Evolutionary conservation across 2,329 filamentous ascomycete genomes (phyloP), one percentile per base, ranked within the genome.

Genomic region (Exophiala sp.): DNA sequence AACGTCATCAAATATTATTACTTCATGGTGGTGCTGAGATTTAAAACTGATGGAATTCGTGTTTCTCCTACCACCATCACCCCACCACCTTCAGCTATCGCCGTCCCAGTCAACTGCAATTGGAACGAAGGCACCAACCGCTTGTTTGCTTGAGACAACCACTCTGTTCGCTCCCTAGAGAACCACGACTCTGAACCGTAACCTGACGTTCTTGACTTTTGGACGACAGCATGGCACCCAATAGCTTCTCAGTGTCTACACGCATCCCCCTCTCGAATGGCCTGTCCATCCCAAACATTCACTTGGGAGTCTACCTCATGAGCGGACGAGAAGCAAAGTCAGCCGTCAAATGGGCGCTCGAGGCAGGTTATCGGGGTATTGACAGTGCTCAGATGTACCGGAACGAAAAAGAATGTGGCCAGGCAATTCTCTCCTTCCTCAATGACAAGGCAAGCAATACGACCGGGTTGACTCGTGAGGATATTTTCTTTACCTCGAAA

Each of bases 401-500:
- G 62, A 93, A 93, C 55, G 88, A 93, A 66, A 72, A 72, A 29
- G 78, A 86, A 58, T 80, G 82, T 11, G 86, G 86, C 1, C 69
- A 73, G 24, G 82, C 84, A 7, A 83, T 93, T 55, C 64, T 65
- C 2, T 68, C 73, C 16, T 86, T 78, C 58, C 68, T 86, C 34
- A 52, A 57, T 29, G 2, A 61, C 67, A 30, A 68, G 68, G 45
- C 62, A 60, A 2, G 67, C 70, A 79, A 80, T 55, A 69, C 66
- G 0, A 60, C 71, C 0, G 73, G 70, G 0, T 64, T 88, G 22
- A 76, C 73, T 56, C 77, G 87, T 3, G 77, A 82, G 49, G 81
- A 90, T 61, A 72, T 93, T 46, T 87, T 87, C 67, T 90, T 87
- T 65, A 93, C 87, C 0, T 85, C 83, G 29, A 94, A 93, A 70